These are phyloP conservation scores for Cyclotella distinguenda DNA, from an alignment of 108 stramenopile genomes.

Conservation along the genomic window DNA sequence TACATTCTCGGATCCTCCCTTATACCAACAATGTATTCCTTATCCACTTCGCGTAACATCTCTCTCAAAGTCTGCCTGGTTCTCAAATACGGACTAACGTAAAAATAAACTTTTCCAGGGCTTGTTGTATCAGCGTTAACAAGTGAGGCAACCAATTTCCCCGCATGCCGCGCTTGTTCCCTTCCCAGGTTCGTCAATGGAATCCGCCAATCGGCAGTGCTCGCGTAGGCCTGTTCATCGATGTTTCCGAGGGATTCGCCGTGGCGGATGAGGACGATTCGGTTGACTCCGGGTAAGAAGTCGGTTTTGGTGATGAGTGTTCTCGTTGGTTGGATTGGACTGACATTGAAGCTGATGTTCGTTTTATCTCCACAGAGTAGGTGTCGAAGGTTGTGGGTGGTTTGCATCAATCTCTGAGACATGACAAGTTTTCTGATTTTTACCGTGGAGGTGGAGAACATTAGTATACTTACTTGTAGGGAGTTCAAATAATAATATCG, in stretches of 20 bases:
- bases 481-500: too few species aligned
- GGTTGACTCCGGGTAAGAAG: conserved; percentile 39
- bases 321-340: background rate
- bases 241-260: conserved; percentile 71
- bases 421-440: too few species aligned
- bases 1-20: conserved; percentile 75
- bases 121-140: background rate
- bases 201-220: conserved; percentile 58
- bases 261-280: conserved; percentile 68
- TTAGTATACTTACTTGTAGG: too few species aligned
- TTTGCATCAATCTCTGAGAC: too few species aligned
- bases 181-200: conserved; percentile 39
- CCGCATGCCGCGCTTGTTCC: conserved; percentile 19
- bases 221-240: conserved; percentile 55
- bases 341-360: background rate
- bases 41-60: conserved; percentile 38
- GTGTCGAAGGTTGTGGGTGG: too few species aligned
- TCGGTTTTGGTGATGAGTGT: background rate
- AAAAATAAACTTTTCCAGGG: conserved; percentile 32
- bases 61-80: conserved; percentile 56
- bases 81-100: conserved; percentile 61
- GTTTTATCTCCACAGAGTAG: background rate
- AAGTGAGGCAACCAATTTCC: conserved; percentile 5
- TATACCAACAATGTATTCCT: conserved; percentile 54
- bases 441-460: too few species aligned